Percentiles rank a stretch among this genome's conserved stretches.
Evolutionary conservation across 345 rosid species (phyloP).

Genomic region (Salix purpurea): DNA sequence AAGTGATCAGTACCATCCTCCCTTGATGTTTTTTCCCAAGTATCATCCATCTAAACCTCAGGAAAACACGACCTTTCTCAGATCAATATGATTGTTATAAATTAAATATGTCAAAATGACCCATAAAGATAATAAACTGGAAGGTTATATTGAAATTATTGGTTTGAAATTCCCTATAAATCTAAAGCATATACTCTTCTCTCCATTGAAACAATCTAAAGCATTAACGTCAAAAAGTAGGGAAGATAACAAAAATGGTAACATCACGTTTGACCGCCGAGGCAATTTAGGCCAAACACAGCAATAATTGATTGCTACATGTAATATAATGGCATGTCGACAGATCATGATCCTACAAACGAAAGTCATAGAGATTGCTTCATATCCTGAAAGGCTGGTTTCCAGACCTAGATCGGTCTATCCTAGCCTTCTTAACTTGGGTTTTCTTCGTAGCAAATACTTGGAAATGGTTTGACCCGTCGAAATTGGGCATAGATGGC

Average conservation of each 20-base stretch:
- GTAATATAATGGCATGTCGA: slow-evolving; percentile 15
- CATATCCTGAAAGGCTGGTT: slow-evolving; percentile 58
- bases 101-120: no score
- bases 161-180: no score
- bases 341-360: slow-evolving; percentile 14
- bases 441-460: slow-evolving; percentile 44
- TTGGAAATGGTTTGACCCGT: slow-evolving; percentile 79
- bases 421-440: slow-evolving; percentile 38
- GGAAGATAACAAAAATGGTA: neutral
- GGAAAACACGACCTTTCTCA: no score
- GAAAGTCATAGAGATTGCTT: neutral
- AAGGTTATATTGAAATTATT: no score
- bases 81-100: no score
- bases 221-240: neutral
- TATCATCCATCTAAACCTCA: no score
- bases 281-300: neutral
- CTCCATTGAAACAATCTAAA: no score
- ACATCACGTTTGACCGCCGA: neutral
- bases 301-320: neutral
- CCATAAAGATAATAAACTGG: no score
- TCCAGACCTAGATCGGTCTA: slow-evolving; percentile 28
- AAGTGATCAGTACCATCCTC: no score
- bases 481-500: slow-evolving; percentile 33
- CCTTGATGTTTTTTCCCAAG: no score
- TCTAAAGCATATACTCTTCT: no score